Conservation (phyloP, 768 basidiomycete genomes). For the Mycena pura region DNA sequence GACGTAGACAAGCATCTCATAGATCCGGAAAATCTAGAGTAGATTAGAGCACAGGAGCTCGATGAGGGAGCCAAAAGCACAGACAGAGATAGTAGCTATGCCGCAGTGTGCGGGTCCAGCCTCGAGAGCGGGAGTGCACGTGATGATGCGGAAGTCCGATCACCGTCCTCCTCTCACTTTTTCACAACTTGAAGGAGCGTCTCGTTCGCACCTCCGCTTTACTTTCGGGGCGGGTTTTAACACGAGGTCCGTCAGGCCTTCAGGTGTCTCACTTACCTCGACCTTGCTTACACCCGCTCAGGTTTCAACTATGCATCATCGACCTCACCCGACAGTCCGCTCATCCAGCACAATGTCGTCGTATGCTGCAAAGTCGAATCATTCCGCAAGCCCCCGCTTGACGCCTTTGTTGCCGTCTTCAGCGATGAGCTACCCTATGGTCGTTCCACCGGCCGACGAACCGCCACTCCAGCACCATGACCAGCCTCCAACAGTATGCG, state of each 20-base stretch:
- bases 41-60: too few species aligned
- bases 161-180: too few species aligned
- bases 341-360: slow-evolving; percentile 50
- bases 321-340: slow-evolving; percentile 61
- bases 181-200: too few species aligned
- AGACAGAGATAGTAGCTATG: too few species aligned
- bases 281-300: slow-evolving; percentile 11
- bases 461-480: slow-evolving; percentile 40
- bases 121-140: too few species aligned
- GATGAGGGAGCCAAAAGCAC: too few species aligned
- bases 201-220: too few species aligned
- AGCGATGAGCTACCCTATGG: slow-evolving; percentile 49
- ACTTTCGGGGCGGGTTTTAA: slow-evolving; percentile 12
- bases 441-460: slow-evolving; percentile 41
- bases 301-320: slow-evolving; percentile 63
- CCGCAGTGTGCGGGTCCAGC: too few species aligned
- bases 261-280: neutral
- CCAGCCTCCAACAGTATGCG: slow-evolving; percentile 62
- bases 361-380: slow-evolving; percentile 21
- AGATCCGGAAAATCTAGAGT: too few species aligned
- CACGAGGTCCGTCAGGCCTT: neutral
- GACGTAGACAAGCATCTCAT: too few species aligned
- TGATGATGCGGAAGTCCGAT: too few species aligned
- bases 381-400: slow-evolving; percentile 44
- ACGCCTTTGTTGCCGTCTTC: slow-evolving; percentile 61